These are phyloP conservation scores for Caryopteris hybrid DNA, from an alignment of 305 asterid genomes.

Conservation along the genomic window DNA sequence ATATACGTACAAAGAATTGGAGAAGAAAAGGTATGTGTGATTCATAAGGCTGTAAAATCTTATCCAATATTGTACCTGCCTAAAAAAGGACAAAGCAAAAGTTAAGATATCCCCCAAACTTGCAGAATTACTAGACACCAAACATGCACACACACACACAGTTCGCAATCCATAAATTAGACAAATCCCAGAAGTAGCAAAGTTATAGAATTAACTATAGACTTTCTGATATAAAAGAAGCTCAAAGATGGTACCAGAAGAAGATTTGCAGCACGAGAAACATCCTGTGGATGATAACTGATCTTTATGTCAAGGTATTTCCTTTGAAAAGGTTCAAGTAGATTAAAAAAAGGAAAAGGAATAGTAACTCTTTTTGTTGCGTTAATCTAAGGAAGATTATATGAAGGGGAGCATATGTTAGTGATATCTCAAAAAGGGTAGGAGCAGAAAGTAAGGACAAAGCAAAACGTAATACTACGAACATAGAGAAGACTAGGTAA, in stretches of 20 bases:
- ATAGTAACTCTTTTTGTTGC: not conserved
- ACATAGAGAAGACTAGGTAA: not conserved
- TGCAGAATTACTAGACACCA: not conserved
- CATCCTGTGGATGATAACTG: constrained; percentile 93
- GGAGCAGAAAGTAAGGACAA: not conserved
- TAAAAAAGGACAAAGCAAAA: constrained; percentile 25
- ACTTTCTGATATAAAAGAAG: constrained; percentile 13
- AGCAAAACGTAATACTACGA: not conserved
- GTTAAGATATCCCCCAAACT: constrained; percentile 6
- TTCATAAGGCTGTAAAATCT: constrained; percentile 82
- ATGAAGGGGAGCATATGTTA: not conserved
- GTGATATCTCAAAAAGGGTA: not conserved
- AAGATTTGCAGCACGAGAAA: constrained; percentile 82
- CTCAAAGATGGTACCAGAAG: constrained; percentile 59
- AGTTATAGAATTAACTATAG: constrained; percentile 6
- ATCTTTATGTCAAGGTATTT: constrained; percentile 59
- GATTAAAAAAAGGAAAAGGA: not conserved
- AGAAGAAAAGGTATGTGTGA: constrained; percentile 96
- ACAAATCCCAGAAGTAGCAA: not conserved
- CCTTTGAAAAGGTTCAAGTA: constrained; percentile 18
- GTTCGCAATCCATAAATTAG: constrained; percentile 3
- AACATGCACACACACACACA: not conserved
- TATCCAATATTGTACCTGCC: constrained; percentile 79
- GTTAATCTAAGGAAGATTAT: not conserved
- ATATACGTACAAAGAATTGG: constrained; percentile 75